These are phyloP conservation scores for Teratosphaeria destructans DNA, from an alignment of 2,329 filamentous ascomycete species.

Conservation along the genomic window DNA sequence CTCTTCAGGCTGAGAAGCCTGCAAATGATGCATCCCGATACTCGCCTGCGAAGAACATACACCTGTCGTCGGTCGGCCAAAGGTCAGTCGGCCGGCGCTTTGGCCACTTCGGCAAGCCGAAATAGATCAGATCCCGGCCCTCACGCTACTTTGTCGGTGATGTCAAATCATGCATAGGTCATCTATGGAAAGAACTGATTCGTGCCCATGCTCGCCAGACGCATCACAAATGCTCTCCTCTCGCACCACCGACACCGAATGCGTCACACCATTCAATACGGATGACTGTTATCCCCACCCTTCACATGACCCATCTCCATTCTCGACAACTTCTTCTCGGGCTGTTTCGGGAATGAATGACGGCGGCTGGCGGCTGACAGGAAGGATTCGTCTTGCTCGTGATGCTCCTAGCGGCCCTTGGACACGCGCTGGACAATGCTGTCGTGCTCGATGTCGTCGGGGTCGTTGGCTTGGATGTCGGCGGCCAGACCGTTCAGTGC, in stretches of 20 bases:
- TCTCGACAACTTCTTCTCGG: neutral
- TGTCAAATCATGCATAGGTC: neutral
- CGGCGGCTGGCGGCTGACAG: neutral
- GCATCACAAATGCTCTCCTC: too few relatives aligned
- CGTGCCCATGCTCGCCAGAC: neutral
- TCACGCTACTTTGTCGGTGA: neutral
- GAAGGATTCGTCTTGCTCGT: neutral
- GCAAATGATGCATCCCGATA: too few relatives aligned
- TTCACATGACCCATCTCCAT: neutral
- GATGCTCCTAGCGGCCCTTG: conserved; percentile 37
- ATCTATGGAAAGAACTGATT: neutral
- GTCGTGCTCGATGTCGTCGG: conserved; percentile 70
- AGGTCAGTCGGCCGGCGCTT: too few relatives aligned
- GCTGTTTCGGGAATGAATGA: neutral
- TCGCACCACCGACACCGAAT: neutral
- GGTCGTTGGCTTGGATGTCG: conserved; percentile 77
- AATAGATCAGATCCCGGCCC: too few relatives aligned
- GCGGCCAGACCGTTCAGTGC: conserved; percentile 62
- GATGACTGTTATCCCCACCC: neutral
- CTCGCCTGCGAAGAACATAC: too few relatives aligned
- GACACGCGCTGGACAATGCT: conserved; percentile 48
- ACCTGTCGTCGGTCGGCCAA: too few relatives aligned
- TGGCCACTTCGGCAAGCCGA: too few relatives aligned
- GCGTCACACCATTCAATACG: neutral
- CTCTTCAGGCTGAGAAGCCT: too few relatives aligned